A percentile compares a stretch with the other conserved stretches of the same genome.
phyloP scores from a whole-genome alignment of 345 rosid species.

The Populus ilicifolia region DNA sequence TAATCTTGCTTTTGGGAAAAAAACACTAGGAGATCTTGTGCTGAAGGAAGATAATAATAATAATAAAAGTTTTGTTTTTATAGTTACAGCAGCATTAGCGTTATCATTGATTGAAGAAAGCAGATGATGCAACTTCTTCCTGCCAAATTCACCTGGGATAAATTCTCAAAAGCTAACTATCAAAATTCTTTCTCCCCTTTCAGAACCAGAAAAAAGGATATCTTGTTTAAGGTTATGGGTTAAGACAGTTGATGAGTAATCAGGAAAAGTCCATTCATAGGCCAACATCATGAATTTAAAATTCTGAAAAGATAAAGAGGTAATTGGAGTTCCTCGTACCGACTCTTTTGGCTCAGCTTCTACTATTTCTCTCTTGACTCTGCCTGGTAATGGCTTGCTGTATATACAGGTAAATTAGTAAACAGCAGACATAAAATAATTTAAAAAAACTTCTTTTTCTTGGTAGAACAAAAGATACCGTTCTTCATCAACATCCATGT shows the following conservation, averaged over 20 bases:
- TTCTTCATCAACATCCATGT: conserved; percentile 75
- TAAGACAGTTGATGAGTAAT: neutral
- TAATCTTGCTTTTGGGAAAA: neutral
- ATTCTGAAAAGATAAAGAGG: neutral
- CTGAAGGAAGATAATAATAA: neutral
- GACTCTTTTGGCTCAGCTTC: conserved; percentile 58
- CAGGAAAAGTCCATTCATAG: neutral
- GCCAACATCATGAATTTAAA: neutral
- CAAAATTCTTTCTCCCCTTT: neutral
- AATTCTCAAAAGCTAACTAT: neutral
- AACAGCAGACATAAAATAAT: neutral
- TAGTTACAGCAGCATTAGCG: neutral
- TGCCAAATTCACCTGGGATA: neutral
- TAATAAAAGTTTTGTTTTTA: too few relatives aligned
- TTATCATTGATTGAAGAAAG: neutral
- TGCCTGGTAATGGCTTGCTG: conserved; percentile 65
- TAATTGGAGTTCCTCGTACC: conserved; percentile 30
- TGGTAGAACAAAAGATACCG: conserved; percentile 34
- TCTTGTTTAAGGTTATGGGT: neutral
- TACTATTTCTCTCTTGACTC: conserved; percentile 72
- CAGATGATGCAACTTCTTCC: neutral
- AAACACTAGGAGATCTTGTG: neutral
- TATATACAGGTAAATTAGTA: conserved; percentile 14
- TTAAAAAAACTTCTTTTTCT: neutral
- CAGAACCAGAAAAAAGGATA: neutral